Percentiles rank a stretch among this genome's conserved stretches.
These are phyloP conservation scores for Obelidium mucronatum DNA, from an alignment of 192 early-diverging fungal species.

Conservation along the genomic window DNA sequence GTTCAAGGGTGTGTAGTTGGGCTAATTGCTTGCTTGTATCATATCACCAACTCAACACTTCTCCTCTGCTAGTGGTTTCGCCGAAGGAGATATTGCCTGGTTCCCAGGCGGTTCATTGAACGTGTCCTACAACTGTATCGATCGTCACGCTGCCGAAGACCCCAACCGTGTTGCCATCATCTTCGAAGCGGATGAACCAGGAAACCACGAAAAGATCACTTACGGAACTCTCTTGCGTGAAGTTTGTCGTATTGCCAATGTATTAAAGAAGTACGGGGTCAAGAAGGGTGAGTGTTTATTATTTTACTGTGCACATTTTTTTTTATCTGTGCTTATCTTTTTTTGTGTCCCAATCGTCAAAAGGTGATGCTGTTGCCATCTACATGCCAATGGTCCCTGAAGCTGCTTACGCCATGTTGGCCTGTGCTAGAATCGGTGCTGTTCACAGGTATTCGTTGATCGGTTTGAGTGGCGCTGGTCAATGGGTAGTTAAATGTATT, in stretches of 20 bases:
- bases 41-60: background rate
- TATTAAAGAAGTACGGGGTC: slow-evolving; percentile 81
- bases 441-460: slow-evolving; percentile 81
- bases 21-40: background rate
- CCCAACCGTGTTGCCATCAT: slow-evolving; percentile 73
- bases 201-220: slow-evolving; percentile 75
- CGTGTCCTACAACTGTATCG: slow-evolving; percentile 95
- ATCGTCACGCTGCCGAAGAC: slow-evolving; percentile 82
- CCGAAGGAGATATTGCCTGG: slow-evolving; percentile 91
- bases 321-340: background rate
- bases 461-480: background rate
- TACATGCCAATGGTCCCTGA: slow-evolving; percentile 98
- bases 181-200: slow-evolving; percentile 71
- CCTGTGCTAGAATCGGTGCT: slow-evolving; percentile 91
- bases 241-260: slow-evolving; percentile 87
- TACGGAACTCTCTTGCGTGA: slow-evolving; percentile 84
- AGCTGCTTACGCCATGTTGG: slow-evolving; percentile 90
- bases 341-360: background rate
- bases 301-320: background rate
- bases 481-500: too few species aligned
- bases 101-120: slow-evolving; percentile 93
- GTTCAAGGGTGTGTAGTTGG: slow-evolving; percentile 55
- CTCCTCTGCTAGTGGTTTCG: slow-evolving; percentile 63
- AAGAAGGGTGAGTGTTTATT: slow-evolving; percentile 58
- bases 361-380: slow-evolving; percentile 91